Base-by-base conservation (phyloP, 306 rosid genomes). In the Citrullus colocynthis region DNA sequence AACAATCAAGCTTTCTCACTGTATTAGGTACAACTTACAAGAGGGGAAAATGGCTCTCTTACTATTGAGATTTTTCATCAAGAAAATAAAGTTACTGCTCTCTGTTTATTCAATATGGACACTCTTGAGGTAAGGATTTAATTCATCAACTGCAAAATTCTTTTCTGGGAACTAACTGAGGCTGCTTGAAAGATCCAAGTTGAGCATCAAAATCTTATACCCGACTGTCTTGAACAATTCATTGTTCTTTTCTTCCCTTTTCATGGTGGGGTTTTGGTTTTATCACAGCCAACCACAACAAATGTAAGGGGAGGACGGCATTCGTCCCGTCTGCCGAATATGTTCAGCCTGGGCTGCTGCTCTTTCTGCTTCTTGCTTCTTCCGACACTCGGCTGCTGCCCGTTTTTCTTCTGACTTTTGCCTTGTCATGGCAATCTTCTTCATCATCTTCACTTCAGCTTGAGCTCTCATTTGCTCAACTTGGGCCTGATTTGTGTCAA, bases 381-480 rank as follows among this genome's bases (percentile, higher is more conserved):
- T 90, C 64, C 86, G 87, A 9, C 92, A 88, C 83, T 88, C 98
- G 0, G 97, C 98, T 0, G 89, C 89, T 71, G 85, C 91, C 2
- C 88, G 92, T 74, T 91, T 93, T 67, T 90, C 96, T 76, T 91
- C 97, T 4, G 98, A 90, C 76, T 80, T 91, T 86, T 93, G 97
- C 85, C 92, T 91, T 2, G 98, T 89, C 91, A 93, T 34, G 1
- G 92, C 91, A 28, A 91, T 86, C 89, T 90, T 93, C 80, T 89
- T 91, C 82, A 89, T 89, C 88, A 90, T 88, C 86, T 86, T 91
- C 42, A 89, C 95, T 81, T 91, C 90, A 55, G 96, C 91, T 76
- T 93, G 96, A 3, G 90, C 91, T 90, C 88, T 87, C 90, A 88
- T 78, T 86, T 91, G 93, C 78, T 91, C 98, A 73, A 91, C 92